Evolutionary conservation across 306 rosid species (phyloP), one percentile per base, ranked within the genome.

Genomic region (Quercus gilva): DNA sequence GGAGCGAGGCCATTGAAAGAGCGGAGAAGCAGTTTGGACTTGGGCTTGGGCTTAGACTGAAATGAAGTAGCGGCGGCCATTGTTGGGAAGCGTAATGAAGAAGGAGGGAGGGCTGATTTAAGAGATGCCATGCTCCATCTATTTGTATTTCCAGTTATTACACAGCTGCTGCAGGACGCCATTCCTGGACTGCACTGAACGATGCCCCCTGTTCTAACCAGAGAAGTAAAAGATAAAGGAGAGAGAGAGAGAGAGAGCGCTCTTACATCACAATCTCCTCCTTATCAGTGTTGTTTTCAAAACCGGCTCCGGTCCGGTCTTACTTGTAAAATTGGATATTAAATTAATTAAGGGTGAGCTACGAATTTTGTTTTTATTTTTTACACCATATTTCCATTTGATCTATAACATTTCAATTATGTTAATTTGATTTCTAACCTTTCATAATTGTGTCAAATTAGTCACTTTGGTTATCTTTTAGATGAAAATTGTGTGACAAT

Each of bases 61-160:
- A 74, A 37, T 61, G 72, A 45, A 79, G 21, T 29, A 41, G 72
- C 60, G 10, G 81, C 74, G 21, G 83, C 58, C 23, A 43, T 1
- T 6, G 3, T 68, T 18, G 89, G 76, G 64, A 80, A 77, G 59
- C 86, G 83, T 23, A 80, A 12, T 4, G 72, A 60, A 80, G 88
- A 4, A 71, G 88, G 25, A 90, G 75, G 19, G 0, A 68, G 72
- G 11, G 96, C 82, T 33, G 92, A 87, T 12, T 85, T 90, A 33
- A 95, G 86, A 2, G 98, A 85, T 7, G 87, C 78, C 91, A 91
- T 84, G 43, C 81, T 86, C 98, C 96, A 92, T 35, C 83, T 82
- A 69, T 59, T 79, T 51, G 55, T 78, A 6, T 29, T 60, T 31
- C 33, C 74, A 2, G 83, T 72, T 14, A 89, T 88, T 80, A 74